Base-by-base conservation (phyloP, 2,329 filamentous ascomycete species). In the Rachicladosporium sp. region DNA sequence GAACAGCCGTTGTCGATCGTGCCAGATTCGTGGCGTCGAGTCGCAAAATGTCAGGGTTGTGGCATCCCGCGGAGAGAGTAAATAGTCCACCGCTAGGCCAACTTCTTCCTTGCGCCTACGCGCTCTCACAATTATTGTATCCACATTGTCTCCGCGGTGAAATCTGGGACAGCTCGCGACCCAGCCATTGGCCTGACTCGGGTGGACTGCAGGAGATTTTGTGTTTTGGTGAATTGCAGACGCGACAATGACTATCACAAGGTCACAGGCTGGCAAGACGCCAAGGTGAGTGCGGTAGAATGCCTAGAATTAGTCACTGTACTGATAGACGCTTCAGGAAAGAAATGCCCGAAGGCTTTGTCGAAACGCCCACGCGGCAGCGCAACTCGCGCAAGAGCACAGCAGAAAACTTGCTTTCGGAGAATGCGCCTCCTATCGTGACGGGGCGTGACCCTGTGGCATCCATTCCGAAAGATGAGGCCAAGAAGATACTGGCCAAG, bases 231-330 rank as follows among this genome's bases (percentile, higher is more conserved):
- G 23, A 27, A 27, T 27, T 38, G 33, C 31, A 31, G 37, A 23
- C 37, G 37, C 37, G 19, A 38, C 29, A 13, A 45, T 46, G 45
- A 46, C 41, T n/a, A 56, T 67, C 42, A 70, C 67, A 41, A 60
- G 67, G 29, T 67, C 63, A 36, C 61, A 66, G 56, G 64, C 65
- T 29, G 67, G 67, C 45, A 67, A 64, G 51, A 69, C 66, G 38
- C 66, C 65, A 31, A 62, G 56, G 67, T 69, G 53, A 53, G 62
- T 41, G 21, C 31, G 3, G 23, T 7, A 7, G 29, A 29, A 37
- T 31, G 12, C 13, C 11, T 19, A 6, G 4, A 6, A 35, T 3
- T n/a, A 31, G 27, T 29, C 4, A 29, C 12, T 8, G 10, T n/a
- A 32, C 19, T 31, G 11, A 36, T 49, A 32, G 11, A 12, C 41